Conservation (phyloP, 495 filamentous ascomycete genomes). For the Hypomontagnella monticulosa region DNA sequence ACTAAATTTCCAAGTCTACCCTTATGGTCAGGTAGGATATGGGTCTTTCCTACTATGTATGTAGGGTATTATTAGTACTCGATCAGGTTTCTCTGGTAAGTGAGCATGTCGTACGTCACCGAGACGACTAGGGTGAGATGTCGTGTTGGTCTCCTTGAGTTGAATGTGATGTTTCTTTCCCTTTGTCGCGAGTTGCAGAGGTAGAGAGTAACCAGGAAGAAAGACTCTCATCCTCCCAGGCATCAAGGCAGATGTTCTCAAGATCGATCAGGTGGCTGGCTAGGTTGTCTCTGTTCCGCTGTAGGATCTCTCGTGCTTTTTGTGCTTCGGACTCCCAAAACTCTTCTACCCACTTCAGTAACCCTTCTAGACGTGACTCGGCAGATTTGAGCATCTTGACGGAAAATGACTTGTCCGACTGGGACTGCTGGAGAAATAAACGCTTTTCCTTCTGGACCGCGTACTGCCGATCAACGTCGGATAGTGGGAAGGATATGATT, state of each 20-base stretch:
- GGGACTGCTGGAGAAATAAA: constrained; percentile 25
- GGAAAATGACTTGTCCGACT: constrained; percentile 15
- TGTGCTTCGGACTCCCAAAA: constrained; percentile 37
- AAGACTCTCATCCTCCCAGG: constrained; percentile 39
- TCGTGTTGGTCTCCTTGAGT: not conserved
- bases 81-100: no score
- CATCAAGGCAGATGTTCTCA: constrained; percentile 35
- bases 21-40: no score
- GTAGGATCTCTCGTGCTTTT: constrained; percentile 28
- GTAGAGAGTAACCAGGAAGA: constrained; percentile 29
- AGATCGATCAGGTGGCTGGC: constrained; percentile 24
- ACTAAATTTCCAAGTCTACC: no score
- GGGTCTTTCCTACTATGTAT: no score
- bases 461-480: constrained; percentile 36
- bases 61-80: no score
- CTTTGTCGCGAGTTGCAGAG: constrained; percentile 12
- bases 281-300: constrained; percentile 33
- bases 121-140: not conserved
- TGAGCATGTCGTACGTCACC: not conserved
- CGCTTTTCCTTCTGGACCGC: constrained; percentile 40
- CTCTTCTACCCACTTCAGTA: constrained; percentile 28
- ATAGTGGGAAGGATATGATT: constrained; percentile 43
- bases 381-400: constrained; percentile 34
- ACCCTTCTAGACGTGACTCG: constrained; percentile 35
- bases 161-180: constrained; percentile 7